Conservation (phyloP, 2,329 filamentous ascomycete species). For the Aureobasidium sp. region DNA sequence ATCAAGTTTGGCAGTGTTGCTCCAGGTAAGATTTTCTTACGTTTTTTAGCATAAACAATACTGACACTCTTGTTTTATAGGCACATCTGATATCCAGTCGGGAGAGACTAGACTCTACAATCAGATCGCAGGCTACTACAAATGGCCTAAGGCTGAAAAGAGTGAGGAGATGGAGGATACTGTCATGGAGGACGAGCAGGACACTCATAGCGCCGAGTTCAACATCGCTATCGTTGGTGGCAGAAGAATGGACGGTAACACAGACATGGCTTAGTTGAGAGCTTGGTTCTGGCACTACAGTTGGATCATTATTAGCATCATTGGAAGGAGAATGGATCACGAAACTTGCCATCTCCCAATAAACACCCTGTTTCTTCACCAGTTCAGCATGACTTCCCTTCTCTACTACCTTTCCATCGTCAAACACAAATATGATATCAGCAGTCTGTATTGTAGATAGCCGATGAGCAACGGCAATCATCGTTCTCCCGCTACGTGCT, state of each 20-base stretch:
- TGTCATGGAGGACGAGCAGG: neutral
- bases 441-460: conserved; percentile 45
- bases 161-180: neutral
- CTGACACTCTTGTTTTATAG: too few species aligned
- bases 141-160: neutral
- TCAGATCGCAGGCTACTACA: neutral
- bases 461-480: conserved; percentile 51
- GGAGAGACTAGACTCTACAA: neutral
- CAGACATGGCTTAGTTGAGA: neutral
- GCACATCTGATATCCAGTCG: neutral
- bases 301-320: neutral
- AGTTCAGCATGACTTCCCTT: conserved; percentile 56
- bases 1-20: neutral
- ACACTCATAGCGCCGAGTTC: too few species aligned
- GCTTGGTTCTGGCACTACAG: neutral
- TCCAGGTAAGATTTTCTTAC: neutral
- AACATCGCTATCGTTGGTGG: neutral
- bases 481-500: conserved; percentile 38
- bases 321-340: neutral
- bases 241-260: neutral
- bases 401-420: conserved; percentile 54
- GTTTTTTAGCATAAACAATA: too few species aligned
- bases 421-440: conserved; percentile 52
- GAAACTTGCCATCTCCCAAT: conserved; percentile 13
- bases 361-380: conserved; percentile 38